Conservation (phyloP, 768 basidiomycete genomes). For the Clavaria fumosa region DNA sequence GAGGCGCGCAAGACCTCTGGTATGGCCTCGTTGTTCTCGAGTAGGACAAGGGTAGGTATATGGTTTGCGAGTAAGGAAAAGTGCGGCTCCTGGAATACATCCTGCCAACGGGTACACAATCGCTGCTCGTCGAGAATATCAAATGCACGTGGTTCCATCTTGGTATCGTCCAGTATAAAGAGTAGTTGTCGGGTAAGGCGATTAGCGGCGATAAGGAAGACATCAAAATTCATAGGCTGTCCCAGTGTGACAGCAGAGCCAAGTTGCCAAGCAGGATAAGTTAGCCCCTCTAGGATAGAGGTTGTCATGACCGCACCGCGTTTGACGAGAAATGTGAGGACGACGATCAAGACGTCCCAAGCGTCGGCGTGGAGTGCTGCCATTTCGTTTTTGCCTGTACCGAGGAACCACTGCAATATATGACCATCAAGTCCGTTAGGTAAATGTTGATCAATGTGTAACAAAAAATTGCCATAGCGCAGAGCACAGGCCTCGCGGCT, state of each 20-base stretch:
- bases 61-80: conserved; percentile 46
- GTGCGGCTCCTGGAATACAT: conserved; percentile 50
- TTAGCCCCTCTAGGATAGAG: conserved; percentile 54
- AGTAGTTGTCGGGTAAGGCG: conserved; percentile 44
- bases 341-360: conserved; percentile 51
- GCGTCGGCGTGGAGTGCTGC: conserved; percentile 39
- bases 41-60: conserved; percentile 53
- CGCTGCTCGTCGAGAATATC: conserved; percentile 54
- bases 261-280: conserved; percentile 66
- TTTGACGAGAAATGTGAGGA: conserved; percentile 48
- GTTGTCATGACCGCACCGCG: conserved; percentile 58
- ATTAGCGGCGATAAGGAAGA: conserved; percentile 49
- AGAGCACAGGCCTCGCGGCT: conserved; percentile 38
- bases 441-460: conserved; percentile 64
- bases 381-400: conserved; percentile 50
- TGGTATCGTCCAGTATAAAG: conserved; percentile 33
- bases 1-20: conserved; percentile 33
- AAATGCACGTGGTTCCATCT: conserved; percentile 22
- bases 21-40: conserved; percentile 48
- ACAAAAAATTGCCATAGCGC: conserved; percentile 55
- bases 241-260: conserved; percentile 27
- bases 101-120: conserved; percentile 50
- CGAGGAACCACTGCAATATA: conserved; percentile 57
- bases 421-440: conserved; percentile 56
- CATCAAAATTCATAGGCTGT: conserved; percentile 26